Base-by-base conservation (phyloP, 1,284 basidiomycete species). In the Fomitopsis palustris region DNA sequence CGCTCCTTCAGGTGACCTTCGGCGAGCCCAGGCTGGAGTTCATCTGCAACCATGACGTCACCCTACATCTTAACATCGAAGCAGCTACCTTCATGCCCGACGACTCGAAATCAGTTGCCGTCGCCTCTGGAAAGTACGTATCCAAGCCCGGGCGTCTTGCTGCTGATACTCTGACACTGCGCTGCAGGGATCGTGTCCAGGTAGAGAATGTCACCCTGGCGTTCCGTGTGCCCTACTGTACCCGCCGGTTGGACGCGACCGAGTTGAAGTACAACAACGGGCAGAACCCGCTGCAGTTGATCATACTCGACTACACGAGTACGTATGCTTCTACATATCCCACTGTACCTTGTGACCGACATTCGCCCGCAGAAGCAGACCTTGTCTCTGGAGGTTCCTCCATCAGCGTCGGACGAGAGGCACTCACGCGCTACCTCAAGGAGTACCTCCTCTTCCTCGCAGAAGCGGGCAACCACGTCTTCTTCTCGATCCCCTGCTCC, bases 401-500 rank as follows among this genome's bases (percentile, higher is more conserved):
- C 21, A 17, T 63, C 31, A 39, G 53, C 19, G 49, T 35, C 43
- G 57, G 37, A 37, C 60, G 56, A 21, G 57, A 64, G 29, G 61
- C 65, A 3, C 56, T 69, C 33, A 37, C 54, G 9, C 62, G 60
- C 54, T 70, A 70, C 51, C 57, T 69, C 29, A 53, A 25, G 6
- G 45, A 64, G 17, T 72, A 71, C 61, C 64, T 67, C 47, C 53
- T 55, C 21, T 57, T 62, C 54, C 60, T 74, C 21, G 59, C 63
- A 43, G 54, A 61, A 38, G 69, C 72, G 3, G 71, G 72, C 2
- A 62, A 70, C 58, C 68, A 72, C 55, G 67, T 71, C 53, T 62
- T 72, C 10, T 70, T 69, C 62, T 70, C 68, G 7, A 65, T 72
- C 12, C 71, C 71, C 19, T 65, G 70, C 37, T 74, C 71, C 58